Evolutionary conservation across 2,329 filamentous ascomycete genomes (phyloP).

Genomic region (Massarina eburnea): DNA sequence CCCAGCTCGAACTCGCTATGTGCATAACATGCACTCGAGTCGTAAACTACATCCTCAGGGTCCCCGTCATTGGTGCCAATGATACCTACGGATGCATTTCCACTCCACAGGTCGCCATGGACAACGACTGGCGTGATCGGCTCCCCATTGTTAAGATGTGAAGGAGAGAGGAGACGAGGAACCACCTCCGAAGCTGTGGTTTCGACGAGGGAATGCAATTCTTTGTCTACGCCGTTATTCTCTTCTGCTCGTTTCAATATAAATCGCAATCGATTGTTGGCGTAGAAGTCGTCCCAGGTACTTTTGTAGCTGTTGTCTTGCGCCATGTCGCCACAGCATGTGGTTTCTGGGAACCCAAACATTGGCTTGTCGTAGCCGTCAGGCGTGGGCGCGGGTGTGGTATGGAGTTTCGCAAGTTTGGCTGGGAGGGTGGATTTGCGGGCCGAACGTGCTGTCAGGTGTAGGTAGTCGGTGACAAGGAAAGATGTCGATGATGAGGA

Average conservation of each 20-base stretch:
- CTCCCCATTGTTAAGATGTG: constrained; percentile 61
- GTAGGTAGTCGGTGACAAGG: constrained; percentile 77
- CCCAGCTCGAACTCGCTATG: constrained; percentile 90
- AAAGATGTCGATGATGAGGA: constrained; percentile 53
- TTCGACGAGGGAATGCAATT: constrained; percentile 66
- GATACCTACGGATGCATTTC: constrained; percentile 71
- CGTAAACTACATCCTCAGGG: constrained; percentile 79
- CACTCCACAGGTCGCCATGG: constrained; percentile 93
- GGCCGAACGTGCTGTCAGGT: constrained; percentile 47
- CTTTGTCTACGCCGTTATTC: constrained; percentile 65
- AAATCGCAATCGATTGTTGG: constrained; percentile 69
- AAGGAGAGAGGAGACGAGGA: constrained; percentile 72
- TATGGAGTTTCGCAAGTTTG: constrained; percentile 79
- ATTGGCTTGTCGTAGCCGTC: constrained; percentile 59
- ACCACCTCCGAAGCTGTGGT: constrained; percentile 66
- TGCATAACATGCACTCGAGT: constrained; percentile 78
- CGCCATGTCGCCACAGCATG: constrained; percentile 81
- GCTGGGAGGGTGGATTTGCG: constrained; percentile 60
- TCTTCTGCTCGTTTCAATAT: constrained; percentile 62
- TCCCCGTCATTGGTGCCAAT: constrained; percentile 60
- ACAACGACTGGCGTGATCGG: constrained; percentile 74
- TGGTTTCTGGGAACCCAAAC: constrained; percentile 83
- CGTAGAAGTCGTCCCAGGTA: constrained; percentile 86
- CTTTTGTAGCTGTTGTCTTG: constrained; percentile 75
- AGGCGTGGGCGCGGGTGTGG: constrained; percentile 68